Evolutionary conservation across 768 basidiomycete species (phyloP).

Genomic region (Hygrophorus russula): DNA sequence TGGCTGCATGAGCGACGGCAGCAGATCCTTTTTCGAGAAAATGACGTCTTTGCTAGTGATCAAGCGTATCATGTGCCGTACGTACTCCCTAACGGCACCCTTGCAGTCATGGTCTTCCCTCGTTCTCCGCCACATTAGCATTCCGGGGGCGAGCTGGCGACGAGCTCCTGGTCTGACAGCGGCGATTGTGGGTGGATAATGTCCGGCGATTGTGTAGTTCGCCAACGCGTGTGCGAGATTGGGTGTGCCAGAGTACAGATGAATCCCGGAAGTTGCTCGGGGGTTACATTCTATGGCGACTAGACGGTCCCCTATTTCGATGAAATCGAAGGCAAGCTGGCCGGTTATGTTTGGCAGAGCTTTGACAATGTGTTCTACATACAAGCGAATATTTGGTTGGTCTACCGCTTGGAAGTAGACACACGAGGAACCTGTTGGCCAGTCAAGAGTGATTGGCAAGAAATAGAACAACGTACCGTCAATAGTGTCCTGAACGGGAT

Average conservation of each 20-base stretch:
- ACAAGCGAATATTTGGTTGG: slow-evolving; percentile 7
- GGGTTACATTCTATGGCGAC: slow-evolving; percentile 14
- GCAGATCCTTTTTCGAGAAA: slow-evolving; percentile 10
- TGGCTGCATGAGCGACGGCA: slow-evolving; percentile 14
- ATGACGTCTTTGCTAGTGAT: slow-evolving; percentile 10
- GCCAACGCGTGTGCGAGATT: slow-evolving; percentile 10
- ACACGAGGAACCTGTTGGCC: slow-evolving; percentile 10
- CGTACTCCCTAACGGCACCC: slow-evolving; percentile 9
- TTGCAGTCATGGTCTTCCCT: background rate
- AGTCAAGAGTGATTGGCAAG: background rate
- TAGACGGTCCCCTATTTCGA: slow-evolving; percentile 7
- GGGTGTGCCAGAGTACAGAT: slow-evolving; percentile 11
- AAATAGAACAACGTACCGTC: slow-evolving; percentile 7
- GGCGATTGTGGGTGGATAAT: background rate
- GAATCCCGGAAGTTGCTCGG: slow-evolving; percentile 10
- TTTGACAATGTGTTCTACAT: slow-evolving; percentile 7
- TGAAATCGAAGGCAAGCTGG: slow-evolving; percentile 12
- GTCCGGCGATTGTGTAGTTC: slow-evolving; percentile 5
- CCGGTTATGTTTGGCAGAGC: slow-evolving; percentile 8
- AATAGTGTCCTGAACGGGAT: slow-evolving; percentile 14
- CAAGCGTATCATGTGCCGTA: slow-evolving; percentile 12
- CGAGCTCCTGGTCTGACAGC: slow-evolving; percentile 5
- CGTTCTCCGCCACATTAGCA: slow-evolving; percentile 12
- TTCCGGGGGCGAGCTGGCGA: slow-evolving; percentile 12
- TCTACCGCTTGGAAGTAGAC: slow-evolving; percentile 13